A percentile compares a stretch with the other conserved stretches of the same genome.
Evolutionary conservation across 176 grass and related monocot genomes (phyloP).

Genomic region (Oryza glumipatula): DNA sequence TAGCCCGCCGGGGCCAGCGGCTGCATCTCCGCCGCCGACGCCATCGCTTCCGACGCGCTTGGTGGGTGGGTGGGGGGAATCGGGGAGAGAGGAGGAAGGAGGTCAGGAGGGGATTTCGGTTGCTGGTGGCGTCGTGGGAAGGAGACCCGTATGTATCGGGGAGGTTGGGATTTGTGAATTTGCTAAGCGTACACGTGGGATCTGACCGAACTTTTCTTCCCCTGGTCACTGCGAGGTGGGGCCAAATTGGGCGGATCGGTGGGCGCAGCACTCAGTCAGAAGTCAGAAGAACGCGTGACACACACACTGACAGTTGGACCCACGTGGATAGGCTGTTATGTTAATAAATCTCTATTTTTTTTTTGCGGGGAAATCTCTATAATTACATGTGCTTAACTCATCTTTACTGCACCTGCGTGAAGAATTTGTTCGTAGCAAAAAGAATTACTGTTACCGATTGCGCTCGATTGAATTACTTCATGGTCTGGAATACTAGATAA

Average conservation of each 20-base stretch:
- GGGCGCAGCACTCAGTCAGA: neutral
- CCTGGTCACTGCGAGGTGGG: neutral
- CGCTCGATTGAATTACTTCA: too few relatives aligned
- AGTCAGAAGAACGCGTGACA: neutral
- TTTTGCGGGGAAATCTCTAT: too few relatives aligned
- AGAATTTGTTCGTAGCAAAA: too few relatives aligned
- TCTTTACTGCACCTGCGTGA: too few relatives aligned
- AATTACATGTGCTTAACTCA: too few relatives aligned
- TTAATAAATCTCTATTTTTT: too few relatives aligned
- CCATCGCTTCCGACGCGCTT: conserved; percentile 23
- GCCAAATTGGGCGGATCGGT: neutral
- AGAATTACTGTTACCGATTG: too few relatives aligned
- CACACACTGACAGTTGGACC: neutral
- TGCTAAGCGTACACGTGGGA: neutral
- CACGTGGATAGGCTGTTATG: too few relatives aligned
- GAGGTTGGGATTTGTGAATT: neutral
- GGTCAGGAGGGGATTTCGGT: conserved; percentile 34
- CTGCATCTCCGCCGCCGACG: conserved; percentile 62
- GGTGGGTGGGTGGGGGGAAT: neutral
- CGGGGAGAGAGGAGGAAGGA: neutral
- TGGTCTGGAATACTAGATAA: too few relatives aligned
- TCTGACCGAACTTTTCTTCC: neutral
- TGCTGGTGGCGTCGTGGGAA: neutral
- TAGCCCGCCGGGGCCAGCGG: conserved; percentile 60
- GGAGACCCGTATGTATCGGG: neutral